Percentiles rank a stretch among this genome's conserved stretches.
Evolutionary conservation across 148 eudicot genomes (phyloP).

Genomic region (Dianthus caryophyllus): DNA sequence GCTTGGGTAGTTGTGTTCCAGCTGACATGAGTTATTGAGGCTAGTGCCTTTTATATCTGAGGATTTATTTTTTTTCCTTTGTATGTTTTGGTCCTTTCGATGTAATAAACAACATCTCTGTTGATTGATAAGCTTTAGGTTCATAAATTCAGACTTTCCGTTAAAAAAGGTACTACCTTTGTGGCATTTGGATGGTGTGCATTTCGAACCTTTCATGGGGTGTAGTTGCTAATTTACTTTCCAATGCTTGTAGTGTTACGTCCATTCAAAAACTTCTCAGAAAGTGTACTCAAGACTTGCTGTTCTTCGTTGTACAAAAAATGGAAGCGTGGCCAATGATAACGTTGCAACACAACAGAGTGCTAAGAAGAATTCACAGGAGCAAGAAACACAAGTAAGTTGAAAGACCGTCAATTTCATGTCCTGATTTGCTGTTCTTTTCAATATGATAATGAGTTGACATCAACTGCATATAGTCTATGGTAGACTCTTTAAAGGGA

Average conservation of each 20-base stretch:
- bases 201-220: background rate
- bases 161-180: background rate
- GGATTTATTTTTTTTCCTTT: background rate
- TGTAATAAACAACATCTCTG: background rate
- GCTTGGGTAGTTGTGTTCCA: background rate
- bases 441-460: constrained; percentile 12
- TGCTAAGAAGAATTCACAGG: constrained; percentile 21
- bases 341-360: constrained; percentile 15
- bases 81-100: background rate
- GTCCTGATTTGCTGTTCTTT: constrained; percentile 6
- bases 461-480: constrained; percentile 19
- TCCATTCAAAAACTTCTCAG: constrained; percentile 34
- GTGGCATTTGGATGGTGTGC: background rate
- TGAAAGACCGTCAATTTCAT: constrained; percentile 4
- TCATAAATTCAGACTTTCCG: background rate
- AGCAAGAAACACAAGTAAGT: constrained; percentile 43
- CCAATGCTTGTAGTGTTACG: constrained; percentile 43
- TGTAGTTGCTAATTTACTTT: background rate
- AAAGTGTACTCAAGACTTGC: constrained; percentile 53
- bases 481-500: constrained; percentile 35
- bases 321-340: constrained; percentile 17
- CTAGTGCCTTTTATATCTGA: background rate
- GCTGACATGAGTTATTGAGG: background rate
- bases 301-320: constrained; percentile 30
- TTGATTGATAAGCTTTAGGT: background rate